Conservation (phyloP, 2,329 filamentous ascomycete genomes). For the Amauroascus niger region DNA sequence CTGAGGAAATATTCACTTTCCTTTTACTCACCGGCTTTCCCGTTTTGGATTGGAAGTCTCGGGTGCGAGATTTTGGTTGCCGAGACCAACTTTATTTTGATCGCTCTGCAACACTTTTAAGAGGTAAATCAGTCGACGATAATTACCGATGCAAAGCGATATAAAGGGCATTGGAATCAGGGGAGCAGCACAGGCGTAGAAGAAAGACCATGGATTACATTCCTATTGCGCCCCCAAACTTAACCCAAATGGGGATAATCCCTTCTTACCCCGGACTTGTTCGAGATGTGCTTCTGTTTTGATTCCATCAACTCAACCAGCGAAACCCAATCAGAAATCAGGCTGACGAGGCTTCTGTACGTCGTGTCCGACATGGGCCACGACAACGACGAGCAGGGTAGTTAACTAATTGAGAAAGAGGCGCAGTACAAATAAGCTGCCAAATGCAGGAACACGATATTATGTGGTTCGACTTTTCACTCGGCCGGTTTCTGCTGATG, state of each 20-base stretch:
- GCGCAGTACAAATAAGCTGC: background rate
- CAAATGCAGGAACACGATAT: background rate
- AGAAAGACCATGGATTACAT: background rate
- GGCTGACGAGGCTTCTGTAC: background rate
- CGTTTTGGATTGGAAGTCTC: background rate
- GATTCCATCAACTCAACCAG: background rate
- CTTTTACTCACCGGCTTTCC: background rate
- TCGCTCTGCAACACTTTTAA: background rate
- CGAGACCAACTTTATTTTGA: background rate
- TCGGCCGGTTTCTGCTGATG: background rate
- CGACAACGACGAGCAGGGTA: background rate
- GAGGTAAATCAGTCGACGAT: background rate
- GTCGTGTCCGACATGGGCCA: background rate
- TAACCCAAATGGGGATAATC: background rate
- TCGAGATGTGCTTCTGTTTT: background rate
- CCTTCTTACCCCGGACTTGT: background rate
- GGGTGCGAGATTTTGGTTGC: background rate
- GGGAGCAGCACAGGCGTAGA: background rate
- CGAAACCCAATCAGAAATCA: no score
- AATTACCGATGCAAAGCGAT: constrained; percentile 5
- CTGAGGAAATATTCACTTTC: background rate
- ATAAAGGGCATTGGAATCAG: background rate
- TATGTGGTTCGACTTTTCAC: background rate
- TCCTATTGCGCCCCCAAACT: background rate
- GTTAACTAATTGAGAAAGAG: background rate